Evolutionary conservation across 2,329 filamentous ascomycete genomes (phyloP).

Genomic region (Xylariaceae sp.): DNA sequence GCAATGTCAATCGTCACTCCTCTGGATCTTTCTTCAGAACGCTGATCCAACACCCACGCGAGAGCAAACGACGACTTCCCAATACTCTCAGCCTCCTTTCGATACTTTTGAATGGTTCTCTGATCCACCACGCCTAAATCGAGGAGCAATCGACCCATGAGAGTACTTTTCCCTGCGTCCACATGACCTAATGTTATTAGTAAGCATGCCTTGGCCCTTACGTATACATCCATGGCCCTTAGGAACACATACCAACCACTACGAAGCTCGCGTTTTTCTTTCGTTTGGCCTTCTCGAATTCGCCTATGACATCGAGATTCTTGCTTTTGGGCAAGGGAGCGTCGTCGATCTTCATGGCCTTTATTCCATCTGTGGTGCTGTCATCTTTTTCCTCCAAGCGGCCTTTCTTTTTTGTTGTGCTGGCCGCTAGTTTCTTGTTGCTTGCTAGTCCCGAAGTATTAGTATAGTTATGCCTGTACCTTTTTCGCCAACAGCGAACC

Average conservation of each 20-base stretch:
- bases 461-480: conserved; percentile 59
- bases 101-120: conserved; percentile 85
- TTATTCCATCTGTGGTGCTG: conserved; percentile 42
- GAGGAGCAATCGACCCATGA: conserved; percentile 93
- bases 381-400: conserved; percentile 46
- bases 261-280: conserved; percentile 91
- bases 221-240: neutral
- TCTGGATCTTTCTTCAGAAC: conserved; percentile 83
- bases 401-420: conserved; percentile 49
- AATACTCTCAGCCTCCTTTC: conserved; percentile 86
- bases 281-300: conserved; percentile 75
- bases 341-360: conserved; percentile 56
- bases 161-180: conserved; percentile 94
- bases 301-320: conserved; percentile 82
- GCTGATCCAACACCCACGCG: conserved; percentile 95
- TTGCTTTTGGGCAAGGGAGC: conserved; percentile 70
- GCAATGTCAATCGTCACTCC: conserved; percentile 98
- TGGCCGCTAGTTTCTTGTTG: conserved; percentile 50
- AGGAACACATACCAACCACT: conserved; percentile 73
- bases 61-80: conserved; percentile 96
- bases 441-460: conserved; percentile 58
- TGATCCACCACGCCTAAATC: conserved; percentile 90
- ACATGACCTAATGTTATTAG: conserved; percentile 74
- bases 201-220: neutral
- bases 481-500: conserved; percentile 70